Base-by-base conservation (phyloP, 148 eudicot genomes). In the Rhododendron kiyosumense region DNA sequence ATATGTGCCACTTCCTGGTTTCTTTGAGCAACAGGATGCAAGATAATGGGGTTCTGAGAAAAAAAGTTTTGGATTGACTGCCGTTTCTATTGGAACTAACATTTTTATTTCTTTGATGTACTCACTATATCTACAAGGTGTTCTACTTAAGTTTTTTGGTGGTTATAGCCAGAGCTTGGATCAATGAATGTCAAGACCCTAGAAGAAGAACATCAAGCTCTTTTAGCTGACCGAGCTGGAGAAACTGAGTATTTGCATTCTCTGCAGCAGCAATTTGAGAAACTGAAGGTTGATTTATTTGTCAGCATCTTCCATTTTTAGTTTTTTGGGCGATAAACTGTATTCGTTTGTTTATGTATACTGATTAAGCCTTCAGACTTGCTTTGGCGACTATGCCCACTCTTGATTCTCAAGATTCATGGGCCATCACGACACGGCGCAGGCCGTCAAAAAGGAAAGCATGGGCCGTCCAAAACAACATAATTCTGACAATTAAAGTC, bases 171-270 rank as follows among this genome's bases (percentile, higher is more conserved):
- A 69, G 94, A 94, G 89, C 90, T 94, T 10, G 87, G 81, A 86
- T 86, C 91, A 36, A 89, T 91, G 91, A 91, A 93, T 87, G 34
- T 63, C 26, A 86, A 63, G 83, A 87, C 89, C 76, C 88, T 96
- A 88, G 93, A 94, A 90, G 96, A 93, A 87, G 95, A 96, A 85
- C 87, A 88, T 76, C 92, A 90, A 85, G 95, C 93, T 84, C 89
- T 93, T 69, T 41, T 91, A 86, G 93, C 94, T 63, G 98, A 96
- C 88, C 94, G 90, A 81, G 91, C 88, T 89, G 96, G 93, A 78
- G 98, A 91, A 85, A 86, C 81, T 41, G 94, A 93, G 89, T 94
- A 90, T 87, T 63, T 90, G 93, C 89, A 89, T 86, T 92, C 94
- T 83, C 87, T 96, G 85, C 93, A 91, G 83, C 88, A 63, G 85